phyloP scores from a whole-genome alignment of 1,284 basidiomycete species.

The Wolfiporia cocos region DNA sequence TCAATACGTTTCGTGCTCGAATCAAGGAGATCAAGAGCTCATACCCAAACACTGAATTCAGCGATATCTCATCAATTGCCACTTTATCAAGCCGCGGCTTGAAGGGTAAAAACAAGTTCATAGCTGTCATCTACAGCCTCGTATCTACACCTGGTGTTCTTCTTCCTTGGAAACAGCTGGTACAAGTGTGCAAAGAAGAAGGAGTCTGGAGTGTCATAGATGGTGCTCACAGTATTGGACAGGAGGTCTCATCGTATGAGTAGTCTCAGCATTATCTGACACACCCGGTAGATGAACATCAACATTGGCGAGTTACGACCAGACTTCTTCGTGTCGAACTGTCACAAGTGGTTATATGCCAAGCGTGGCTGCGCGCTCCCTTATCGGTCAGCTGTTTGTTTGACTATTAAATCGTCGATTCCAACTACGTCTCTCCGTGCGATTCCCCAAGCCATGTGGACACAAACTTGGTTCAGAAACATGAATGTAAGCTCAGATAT shows the following conservation, averaged over 20 bases:
- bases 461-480: slow-evolving; percentile 51
- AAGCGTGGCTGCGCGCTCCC: slow-evolving; percentile 72
- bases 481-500: slow-evolving; percentile 46
- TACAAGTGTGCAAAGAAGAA: slow-evolving; percentile 59
- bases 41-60: slow-evolving; percentile 16
- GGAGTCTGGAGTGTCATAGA: slow-evolving; percentile 72
- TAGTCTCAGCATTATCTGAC: no score
- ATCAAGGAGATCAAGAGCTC: slow-evolving; percentile 32
- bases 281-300: slow-evolving; percentile 40
- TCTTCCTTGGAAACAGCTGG: slow-evolving; percentile 79
- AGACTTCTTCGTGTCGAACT: slow-evolving; percentile 85
- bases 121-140: slow-evolving; percentile 76
- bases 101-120: slow-evolving; percentile 35
- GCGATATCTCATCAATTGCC: slow-evolving; percentile 13
- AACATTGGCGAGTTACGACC: slow-evolving; percentile 54
- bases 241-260: slow-evolving; percentile 20
- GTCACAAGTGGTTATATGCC: slow-evolving; percentile 80
- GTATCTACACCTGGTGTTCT: slow-evolving; percentile 63
- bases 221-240: slow-evolving; percentile 80
- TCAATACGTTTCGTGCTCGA: slow-evolving; percentile 45
- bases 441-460: slow-evolving; percentile 17
- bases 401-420: slow-evolving; percentile 56
- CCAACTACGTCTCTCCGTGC: slow-evolving; percentile 58
- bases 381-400: slow-evolving; percentile 41
- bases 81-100: not conserved